A percentile compares a stretch with the other conserved stretches of the same genome.
phyloP scores from a whole-genome alignment of 2,329 filamentous ascomycete genomes.

The Pestalotiopsis sp. region DNA sequence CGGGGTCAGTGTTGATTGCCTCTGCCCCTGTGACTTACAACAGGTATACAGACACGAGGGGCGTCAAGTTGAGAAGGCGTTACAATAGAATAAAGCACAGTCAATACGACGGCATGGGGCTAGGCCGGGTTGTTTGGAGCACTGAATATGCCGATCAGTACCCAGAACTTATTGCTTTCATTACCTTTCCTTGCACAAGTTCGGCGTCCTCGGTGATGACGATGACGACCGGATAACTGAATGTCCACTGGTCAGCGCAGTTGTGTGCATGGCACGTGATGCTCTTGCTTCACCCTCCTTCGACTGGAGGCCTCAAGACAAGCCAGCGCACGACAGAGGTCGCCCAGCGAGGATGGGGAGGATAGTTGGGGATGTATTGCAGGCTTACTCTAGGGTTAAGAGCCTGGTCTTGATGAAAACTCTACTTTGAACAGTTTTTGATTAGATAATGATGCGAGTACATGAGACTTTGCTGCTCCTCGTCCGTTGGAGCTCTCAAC shows the following conservation, averaged over 20 bases:
- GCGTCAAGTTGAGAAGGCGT: too few species aligned
- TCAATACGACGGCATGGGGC: too few species aligned
- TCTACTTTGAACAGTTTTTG: neutral
- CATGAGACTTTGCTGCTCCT: neutral
- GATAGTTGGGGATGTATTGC: neutral
- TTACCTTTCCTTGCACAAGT: neutral
- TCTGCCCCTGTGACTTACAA: too few species aligned
- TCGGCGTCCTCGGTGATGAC: neutral
- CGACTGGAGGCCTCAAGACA: neutral
- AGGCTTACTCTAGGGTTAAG: neutral
- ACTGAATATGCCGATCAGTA: too few species aligned
- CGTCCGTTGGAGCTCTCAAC: neutral
- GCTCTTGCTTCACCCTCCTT: neutral
- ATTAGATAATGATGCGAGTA: neutral
- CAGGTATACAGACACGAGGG: too few species aligned
- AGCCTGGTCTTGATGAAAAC: neutral
- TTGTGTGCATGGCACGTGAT: neutral
- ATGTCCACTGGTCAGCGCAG: neutral
- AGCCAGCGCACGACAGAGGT: neutral
- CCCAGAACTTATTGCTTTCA: too few species aligned
- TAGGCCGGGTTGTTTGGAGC: too few species aligned
- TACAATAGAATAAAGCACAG: too few species aligned
- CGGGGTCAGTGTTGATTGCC: too few species aligned
- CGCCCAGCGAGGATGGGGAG: neutral
- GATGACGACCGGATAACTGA: neutral